Evolutionary conservation across 805 yeast species (phyloP).

Genomic region (Myxozyma kluyveri): DNA sequence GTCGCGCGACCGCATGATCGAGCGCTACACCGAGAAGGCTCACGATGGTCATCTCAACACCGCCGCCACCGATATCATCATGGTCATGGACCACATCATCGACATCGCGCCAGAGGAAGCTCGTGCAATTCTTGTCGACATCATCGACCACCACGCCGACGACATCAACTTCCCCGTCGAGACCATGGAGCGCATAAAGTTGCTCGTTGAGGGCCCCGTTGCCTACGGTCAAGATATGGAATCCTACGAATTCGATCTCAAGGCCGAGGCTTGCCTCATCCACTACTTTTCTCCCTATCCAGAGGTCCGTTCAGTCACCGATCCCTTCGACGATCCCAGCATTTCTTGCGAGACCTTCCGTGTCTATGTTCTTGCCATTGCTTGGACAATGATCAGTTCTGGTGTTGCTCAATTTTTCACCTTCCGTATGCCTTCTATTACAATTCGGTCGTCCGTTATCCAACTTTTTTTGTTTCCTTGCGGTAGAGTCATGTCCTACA

Average conservation of each 20-base stretch:
- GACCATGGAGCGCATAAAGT: constrained; percentile 39
- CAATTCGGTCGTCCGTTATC: constrained; percentile 52
- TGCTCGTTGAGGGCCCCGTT: constrained; percentile 9
- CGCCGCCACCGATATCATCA: constrained; percentile 32
- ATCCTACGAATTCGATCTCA: constrained; percentile 12
- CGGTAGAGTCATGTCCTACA: constrained; percentile 48
- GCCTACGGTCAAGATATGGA: constrained; percentile 14
- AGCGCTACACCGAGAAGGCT: neutral
- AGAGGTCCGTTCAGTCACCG: constrained; percentile 65
- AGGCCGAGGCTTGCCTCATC: constrained; percentile 16
- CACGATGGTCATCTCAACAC: constrained; percentile 3
- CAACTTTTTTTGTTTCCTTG: constrained; percentile 61
- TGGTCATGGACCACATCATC: constrained; percentile 45
- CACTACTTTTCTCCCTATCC: constrained; percentile 48
- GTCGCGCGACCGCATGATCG: constrained; percentile 4
- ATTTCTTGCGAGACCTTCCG: constrained; percentile 54
- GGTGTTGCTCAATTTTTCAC: constrained; percentile 46
- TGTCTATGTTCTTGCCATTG: constrained; percentile 47
- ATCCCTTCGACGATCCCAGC: constrained; percentile 52
- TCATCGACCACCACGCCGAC: constrained; percentile 41
- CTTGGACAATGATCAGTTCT: constrained; percentile 33
- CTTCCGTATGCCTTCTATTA: constrained; percentile 54
- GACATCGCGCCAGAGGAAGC: constrained; percentile 41
- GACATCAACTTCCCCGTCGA: constrained; percentile 47
- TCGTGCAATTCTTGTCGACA: constrained; percentile 40